phyloP scores from a whole-genome alignment of 2,329 filamentous ascomycete genomes.

The Colletotrichum chlorophyti region DNA sequence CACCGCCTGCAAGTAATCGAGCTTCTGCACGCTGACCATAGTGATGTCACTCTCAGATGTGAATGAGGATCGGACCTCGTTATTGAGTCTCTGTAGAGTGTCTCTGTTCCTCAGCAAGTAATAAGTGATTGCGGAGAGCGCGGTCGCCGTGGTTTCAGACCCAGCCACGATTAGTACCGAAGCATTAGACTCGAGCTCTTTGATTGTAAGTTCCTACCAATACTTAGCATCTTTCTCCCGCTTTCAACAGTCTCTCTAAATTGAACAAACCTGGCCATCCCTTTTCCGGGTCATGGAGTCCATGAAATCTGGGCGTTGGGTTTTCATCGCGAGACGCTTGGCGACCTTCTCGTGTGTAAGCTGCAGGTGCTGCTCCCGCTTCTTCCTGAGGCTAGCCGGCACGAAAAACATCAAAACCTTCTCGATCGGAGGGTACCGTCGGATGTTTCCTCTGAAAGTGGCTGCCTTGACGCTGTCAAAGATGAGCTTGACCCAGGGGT shows the following conservation, averaged over 20 bases:
- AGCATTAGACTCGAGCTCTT: slow-evolving; percentile 24
- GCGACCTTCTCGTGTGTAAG: not conserved
- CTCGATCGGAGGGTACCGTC: not conserved
- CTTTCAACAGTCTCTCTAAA: too few species aligned
- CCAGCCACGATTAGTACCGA: slow-evolving; percentile 4
- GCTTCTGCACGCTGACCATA: slow-evolving; percentile 33
- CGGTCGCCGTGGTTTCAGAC: slow-evolving; percentile 21
- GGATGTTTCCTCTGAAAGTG: not conserved
- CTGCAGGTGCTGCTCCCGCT: not conserved
- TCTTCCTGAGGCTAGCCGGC: not conserved
- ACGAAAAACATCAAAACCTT: not conserved
- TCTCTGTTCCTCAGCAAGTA: not conserved
- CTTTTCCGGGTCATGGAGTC: slow-evolving; percentile 15
- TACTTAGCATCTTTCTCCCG: not conserved
- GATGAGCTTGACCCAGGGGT: slow-evolving; percentile 25
- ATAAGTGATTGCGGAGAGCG: slow-evolving; percentile 8
- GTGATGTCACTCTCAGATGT: slow-evolving; percentile 39
- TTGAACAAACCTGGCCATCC: slow-evolving; percentile 1
- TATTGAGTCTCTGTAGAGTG: slow-evolving; percentile 32
- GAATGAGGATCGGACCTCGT: slow-evolving; percentile 44
- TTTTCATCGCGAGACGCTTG: not conserved
- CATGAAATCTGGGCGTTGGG: slow-evolving; percentile 14
- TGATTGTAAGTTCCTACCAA: slow-evolving; percentile 5
- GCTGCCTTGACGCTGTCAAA: slow-evolving; percentile 21
- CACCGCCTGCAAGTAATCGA: slow-evolving; percentile 43